phyloP scores from a whole-genome alignment of 164 flowering plant species.

The Vitis rupestris region DNA sequence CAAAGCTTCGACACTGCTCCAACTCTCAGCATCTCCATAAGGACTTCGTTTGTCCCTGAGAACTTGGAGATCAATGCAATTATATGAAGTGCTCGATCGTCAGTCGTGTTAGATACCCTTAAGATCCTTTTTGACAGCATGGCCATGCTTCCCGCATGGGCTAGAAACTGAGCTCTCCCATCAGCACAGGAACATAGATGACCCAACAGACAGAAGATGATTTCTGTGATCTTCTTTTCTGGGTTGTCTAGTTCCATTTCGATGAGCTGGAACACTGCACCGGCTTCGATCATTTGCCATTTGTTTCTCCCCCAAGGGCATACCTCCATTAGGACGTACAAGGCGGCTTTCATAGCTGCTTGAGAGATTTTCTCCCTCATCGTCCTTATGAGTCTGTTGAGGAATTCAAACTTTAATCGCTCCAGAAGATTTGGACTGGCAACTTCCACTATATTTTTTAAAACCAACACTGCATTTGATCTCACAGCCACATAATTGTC shows the following conservation, averaged over 20 bases:
- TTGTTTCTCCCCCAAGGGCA: conserved; percentile 51
- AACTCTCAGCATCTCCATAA: conserved; percentile 55
- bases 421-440: conserved; percentile 22
- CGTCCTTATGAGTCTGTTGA: conserved; percentile 26
- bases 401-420: conserved; percentile 40
- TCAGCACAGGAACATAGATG: conserved; percentile 48
- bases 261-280: conserved; percentile 49
- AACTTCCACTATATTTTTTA: conserved; percentile 33
- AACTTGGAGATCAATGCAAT: conserved; percentile 19
- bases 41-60: conserved; percentile 37
- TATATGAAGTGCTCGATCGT: conserved; percentile 39
- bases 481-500: conserved; percentile 12
- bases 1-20: conserved; percentile 62
- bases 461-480: conserved; percentile 30
- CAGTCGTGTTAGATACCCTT: conserved; percentile 44
- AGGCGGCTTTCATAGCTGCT: conserved; percentile 33
- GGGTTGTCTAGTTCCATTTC: conserved; percentile 48
- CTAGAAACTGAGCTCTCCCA: conserved; percentile 43
- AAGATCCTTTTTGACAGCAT: conserved; percentile 42
- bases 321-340: conserved; percentile 37
- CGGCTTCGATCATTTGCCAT: conserved; percentile 43
- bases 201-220: conserved; percentile 33
- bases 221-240: conserved; percentile 38
- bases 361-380: conserved; percentile 26
- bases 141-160: conserved; percentile 50